A percentile compares a stretch with the other conserved stretches of the same genome.
phyloP scores from a whole-genome alignment of 352 stramenopile species.

The Pythium rhizo-oryzae region DNA sequence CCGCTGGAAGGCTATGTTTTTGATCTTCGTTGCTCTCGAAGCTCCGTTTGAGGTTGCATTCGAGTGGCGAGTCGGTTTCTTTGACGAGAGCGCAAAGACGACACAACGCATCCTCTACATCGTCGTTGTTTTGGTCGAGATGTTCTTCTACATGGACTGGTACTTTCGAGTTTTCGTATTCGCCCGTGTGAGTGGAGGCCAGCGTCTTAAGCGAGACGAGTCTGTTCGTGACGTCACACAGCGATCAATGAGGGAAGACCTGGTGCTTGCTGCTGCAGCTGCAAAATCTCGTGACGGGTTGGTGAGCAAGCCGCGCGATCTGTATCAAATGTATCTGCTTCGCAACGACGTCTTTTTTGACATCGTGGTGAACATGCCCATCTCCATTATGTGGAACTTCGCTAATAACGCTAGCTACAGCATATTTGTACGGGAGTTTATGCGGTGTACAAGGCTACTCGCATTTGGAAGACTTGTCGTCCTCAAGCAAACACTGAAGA shows the following conservation, averaged over 20 bases:
- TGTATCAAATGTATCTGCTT: slow-evolving; percentile 35
- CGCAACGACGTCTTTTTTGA: slow-evolving; percentile 38
- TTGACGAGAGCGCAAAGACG: slow-evolving; percentile 27
- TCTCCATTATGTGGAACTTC: slow-evolving; percentile 58
- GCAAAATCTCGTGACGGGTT: slow-evolving; percentile 18
- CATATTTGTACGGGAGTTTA: slow-evolving; percentile 29
- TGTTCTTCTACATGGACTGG: slow-evolving; percentile 71
- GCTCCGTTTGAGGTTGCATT: slow-evolving; percentile 28
- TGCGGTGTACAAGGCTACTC: slow-evolving; percentile 45
- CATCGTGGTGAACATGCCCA: slow-evolving; percentile 32
- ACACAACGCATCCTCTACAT: slow-evolving; percentile 42
- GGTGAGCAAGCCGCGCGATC: slow-evolving; percentile 12
- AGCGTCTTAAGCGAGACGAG: not conserved
- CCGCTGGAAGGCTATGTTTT: slow-evolving; percentile 9
- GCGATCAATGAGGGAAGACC: slow-evolving; percentile 7
- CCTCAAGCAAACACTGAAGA: slow-evolving; percentile 42
- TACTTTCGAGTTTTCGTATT: slow-evolving; percentile 51
- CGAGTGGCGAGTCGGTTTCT: slow-evolving; percentile 24
- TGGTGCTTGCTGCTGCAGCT: no score
- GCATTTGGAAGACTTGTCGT: slow-evolving; percentile 41
- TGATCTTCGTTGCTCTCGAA: slow-evolving; percentile 27
- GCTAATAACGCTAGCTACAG: slow-evolving; percentile 46
- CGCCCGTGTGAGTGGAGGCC: slow-evolving; percentile 18
- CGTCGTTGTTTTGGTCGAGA: slow-evolving; percentile 36
- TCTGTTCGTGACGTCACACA: not conserved